These are phyloP conservation scores for Talaromyces sp. DNA, from an alignment of 2,329 filamentous ascomycete species.

Conservation along the genomic window DNA sequence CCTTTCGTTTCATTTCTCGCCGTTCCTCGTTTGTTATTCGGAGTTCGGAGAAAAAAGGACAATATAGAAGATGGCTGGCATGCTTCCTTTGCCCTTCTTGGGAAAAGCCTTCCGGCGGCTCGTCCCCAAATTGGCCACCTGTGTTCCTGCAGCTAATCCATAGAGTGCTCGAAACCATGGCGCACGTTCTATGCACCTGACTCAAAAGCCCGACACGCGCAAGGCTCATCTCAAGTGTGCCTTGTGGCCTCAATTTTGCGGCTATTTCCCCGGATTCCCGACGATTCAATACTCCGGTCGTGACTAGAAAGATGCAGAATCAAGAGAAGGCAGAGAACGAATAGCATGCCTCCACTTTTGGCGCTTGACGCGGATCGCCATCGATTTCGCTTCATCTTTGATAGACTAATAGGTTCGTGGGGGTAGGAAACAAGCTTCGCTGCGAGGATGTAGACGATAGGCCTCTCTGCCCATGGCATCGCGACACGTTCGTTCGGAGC, in stretches of 20 bases:
- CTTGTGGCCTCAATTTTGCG: neutral
- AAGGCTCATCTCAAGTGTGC: neutral
- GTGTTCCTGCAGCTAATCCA: neutral
- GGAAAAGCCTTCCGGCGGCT: neutral
- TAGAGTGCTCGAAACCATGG: neutral
- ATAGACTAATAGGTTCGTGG: neutral
- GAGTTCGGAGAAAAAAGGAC: neutral
- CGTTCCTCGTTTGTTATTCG: neutral
- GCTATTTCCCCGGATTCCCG: neutral
- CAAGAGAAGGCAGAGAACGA: neutral
- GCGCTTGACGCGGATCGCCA: neutral
- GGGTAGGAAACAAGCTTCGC: neutral
- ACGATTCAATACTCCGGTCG: neutral
- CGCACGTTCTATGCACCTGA: neutral
- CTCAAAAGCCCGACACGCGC: neutral
- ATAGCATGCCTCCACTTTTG: neutral
- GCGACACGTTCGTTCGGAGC: neutral
- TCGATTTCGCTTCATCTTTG: neutral
- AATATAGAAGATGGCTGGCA: neutral
- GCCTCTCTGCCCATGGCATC: neutral
- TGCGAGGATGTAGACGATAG: neutral
- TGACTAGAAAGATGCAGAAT: neutral
- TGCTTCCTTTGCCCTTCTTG: neutral
- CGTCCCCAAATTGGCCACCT: neutral
- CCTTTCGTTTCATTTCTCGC: no score